These are phyloP conservation scores for Tylopilus balloui DNA, from an alignment of 768 basidiomycete genomes.

Conservation along the genomic window DNA sequence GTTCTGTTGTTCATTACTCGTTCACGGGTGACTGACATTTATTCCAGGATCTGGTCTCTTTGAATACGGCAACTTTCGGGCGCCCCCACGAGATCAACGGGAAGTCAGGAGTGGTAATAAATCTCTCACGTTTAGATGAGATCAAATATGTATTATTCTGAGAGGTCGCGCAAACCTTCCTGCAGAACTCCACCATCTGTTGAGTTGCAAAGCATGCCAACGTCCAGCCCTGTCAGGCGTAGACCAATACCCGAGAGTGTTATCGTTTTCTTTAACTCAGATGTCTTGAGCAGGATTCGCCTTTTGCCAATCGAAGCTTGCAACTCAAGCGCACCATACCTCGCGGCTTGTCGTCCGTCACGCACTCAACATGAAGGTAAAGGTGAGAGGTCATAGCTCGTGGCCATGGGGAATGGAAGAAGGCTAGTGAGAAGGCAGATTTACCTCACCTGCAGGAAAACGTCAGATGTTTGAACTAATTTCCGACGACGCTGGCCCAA, in stretches of 20 bases:
- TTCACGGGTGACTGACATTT: slow-evolving; percentile 4
- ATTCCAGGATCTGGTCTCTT: slow-evolving; percentile 35
- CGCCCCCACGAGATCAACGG: slow-evolving; percentile 59
- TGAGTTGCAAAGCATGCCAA: background rate
- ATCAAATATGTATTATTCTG: slow-evolving; percentile 8
- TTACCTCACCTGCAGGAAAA: slow-evolving; percentile 13
- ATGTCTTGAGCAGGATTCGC: slow-evolving; percentile 24
- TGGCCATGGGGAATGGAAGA: background rate
- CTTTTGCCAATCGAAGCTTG: slow-evolving; percentile 12
- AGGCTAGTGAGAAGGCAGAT: slow-evolving; percentile 12
- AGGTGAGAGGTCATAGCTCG: slow-evolving; percentile 9
- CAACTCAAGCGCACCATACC: background rate
- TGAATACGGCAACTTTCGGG: slow-evolving; percentile 55
- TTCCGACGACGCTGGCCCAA: slow-evolving; percentile 5
- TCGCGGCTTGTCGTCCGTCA: background rate
- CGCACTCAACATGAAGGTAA: background rate
- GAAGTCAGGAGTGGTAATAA: slow-evolving; percentile 67
- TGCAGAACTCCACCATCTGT: background rate
- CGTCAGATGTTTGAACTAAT: slow-evolving; percentile 2
- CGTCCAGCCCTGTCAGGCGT: slow-evolving; percentile 11
- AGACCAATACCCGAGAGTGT: background rate
- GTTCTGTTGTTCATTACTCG: background rate
- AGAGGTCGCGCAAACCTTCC: slow-evolving; percentile 1
- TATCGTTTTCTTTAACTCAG: slow-evolving; percentile 12
- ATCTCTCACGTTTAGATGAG: slow-evolving; percentile 62